Conservation (phyloP, 2,329 filamentous ascomycete genomes). For the Colletotrichum neosansevieriae region DNA sequence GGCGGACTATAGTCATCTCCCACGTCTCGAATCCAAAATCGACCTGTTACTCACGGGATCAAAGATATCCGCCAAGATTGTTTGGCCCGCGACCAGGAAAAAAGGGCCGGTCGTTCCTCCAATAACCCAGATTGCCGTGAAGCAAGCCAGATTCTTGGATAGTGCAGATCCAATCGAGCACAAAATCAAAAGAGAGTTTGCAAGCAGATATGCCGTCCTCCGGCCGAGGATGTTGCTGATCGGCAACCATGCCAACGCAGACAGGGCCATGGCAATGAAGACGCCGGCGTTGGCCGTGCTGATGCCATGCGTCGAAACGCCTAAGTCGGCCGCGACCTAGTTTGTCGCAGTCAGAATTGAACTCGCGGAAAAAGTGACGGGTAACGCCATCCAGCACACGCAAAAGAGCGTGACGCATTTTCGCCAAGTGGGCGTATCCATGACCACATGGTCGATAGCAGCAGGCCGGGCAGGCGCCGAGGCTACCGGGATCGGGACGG, state of each 20-base stretch:
- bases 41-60: conserved; percentile 31
- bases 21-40: rapidly evolving
- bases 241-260: conserved; percentile 78
- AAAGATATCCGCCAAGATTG: conserved; percentile 40
- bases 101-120: conserved; percentile 38
- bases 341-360: conserved; percentile 80
- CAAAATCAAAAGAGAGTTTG: conserved; percentile 72
- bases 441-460: conserved; percentile 42
- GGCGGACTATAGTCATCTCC: not conserved
- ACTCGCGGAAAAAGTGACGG: conserved; percentile 83
- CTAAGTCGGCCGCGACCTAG: conserved; percentile 75
- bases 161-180: conserved; percentile 81
- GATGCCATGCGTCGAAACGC: conserved; percentile 76
- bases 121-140: conserved; percentile 49
- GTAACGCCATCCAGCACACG: conserved; percentile 48
- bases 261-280: conserved; percentile 78
- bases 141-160: conserved; percentile 76
- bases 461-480: conserved; percentile 40
- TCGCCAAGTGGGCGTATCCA: conserved; percentile 40
- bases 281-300: conserved; percentile 83
- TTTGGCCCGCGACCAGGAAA: conserved; percentile 39
- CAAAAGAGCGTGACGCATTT: conserved; percentile 42
- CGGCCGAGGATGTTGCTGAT: conserved; percentile 60
- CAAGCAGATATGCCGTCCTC: conserved; percentile 55
- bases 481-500: not conserved